Conservation (phyloP, 176 grass and related monocot genomes). For the Hordeum vulgare region DNA sequence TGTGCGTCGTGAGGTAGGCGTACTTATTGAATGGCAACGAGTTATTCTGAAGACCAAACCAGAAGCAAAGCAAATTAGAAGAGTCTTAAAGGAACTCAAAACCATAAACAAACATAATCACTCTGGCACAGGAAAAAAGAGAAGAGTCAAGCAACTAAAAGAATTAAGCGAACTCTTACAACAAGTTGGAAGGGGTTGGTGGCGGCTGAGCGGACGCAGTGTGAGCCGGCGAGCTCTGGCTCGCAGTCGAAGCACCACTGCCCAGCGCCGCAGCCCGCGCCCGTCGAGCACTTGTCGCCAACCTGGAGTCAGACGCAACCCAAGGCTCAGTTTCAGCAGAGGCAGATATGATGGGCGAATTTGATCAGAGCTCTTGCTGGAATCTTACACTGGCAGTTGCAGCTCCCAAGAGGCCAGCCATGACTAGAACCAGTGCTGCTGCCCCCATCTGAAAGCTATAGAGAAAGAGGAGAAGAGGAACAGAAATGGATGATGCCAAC, state of each 20-base stretch:
- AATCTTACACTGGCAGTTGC: constrained; percentile 38
- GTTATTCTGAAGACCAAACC: constrained; percentile 46
- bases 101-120: not conserved
- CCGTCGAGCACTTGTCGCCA: constrained; percentile 43
- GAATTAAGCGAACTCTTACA: constrained; percentile 27
- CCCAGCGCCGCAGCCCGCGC: constrained; percentile 47
- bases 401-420: constrained; percentile 2
- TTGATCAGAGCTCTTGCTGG: not conserved
- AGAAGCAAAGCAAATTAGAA: not conserved
- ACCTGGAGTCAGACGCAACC: constrained; percentile 24
- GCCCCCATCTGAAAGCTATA: not conserved
- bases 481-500: not conserved
- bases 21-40: constrained; percentile 95
- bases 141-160: not conserved
- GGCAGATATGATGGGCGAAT: not conserved
- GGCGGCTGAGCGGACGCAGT: constrained; percentile 50
- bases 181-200: constrained; percentile 55
- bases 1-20: constrained; percentile 83
- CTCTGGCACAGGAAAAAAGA: not conserved
- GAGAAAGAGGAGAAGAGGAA: not conserved
- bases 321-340: not conserved
- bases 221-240: constrained; percentile 40
- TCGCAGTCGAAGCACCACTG: constrained; percentile 86
- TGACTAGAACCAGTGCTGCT: not conserved
- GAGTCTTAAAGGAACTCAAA: not conserved